Evolutionary conservation across 768 basidiomycete genomes (phyloP).

Genomic region (Lactarius indigo): DNA sequence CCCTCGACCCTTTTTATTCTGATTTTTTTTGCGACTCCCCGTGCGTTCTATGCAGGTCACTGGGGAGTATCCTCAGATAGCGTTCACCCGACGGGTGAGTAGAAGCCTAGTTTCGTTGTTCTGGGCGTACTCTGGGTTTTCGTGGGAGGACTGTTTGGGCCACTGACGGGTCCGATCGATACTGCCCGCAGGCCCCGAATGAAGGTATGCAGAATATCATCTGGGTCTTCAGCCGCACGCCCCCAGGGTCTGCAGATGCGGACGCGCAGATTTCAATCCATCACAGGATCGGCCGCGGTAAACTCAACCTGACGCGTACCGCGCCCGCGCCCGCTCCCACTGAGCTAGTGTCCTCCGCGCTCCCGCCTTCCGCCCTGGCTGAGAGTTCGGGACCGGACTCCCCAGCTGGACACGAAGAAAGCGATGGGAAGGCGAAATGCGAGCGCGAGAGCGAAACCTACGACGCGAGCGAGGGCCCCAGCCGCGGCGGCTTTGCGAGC

Average conservation of each 20-base stretch:
- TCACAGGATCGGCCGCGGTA: constrained; percentile 38
- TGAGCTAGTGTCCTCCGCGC: too few species aligned
- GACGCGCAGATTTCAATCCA: constrained; percentile 50
- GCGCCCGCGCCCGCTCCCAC: too few species aligned
- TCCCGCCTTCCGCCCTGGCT: neutral
- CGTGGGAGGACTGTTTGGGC: neutral
- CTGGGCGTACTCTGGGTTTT: constrained; percentile 36
- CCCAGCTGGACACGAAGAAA: neutral
- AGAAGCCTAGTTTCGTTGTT: constrained; percentile 32
- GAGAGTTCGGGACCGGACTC: neutral
- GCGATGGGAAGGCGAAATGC: neutral
- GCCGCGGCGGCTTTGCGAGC: constrained; percentile 32
- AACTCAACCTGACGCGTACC: constrained; percentile 44
- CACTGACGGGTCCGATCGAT: too few species aligned
- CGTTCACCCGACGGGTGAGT: constrained; percentile 19
- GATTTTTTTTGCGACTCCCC: too few species aligned
- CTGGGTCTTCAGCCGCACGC: constrained; percentile 51
- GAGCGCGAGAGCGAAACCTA: too few species aligned
- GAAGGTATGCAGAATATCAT: constrained; percentile 47
- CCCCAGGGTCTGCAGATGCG: constrained; percentile 43
- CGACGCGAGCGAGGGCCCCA: neutral
- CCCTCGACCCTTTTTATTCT: too few species aligned
- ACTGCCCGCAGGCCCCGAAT: constrained; percentile 37
- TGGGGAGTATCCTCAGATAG: constrained; percentile 9
- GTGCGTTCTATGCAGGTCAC: neutral